A percentile compares a stretch with the other conserved stretches of the same genome.
These are phyloP conservation scores for Thermoascus crustaceus DNA, from an alignment of 2,329 filamentous ascomycete genomes.

Conservation along the genomic window DNA sequence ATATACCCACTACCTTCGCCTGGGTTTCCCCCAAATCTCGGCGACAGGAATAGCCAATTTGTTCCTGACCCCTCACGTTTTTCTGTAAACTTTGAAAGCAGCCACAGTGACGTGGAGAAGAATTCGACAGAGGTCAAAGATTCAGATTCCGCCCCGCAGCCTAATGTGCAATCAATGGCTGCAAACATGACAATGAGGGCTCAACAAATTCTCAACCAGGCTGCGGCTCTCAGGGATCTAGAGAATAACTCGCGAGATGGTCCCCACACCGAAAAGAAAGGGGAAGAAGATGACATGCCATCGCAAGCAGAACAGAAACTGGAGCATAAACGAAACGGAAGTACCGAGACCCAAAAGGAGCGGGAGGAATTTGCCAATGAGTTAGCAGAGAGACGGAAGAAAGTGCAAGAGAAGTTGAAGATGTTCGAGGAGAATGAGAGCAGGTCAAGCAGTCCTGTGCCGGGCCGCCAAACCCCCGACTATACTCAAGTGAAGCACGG, in stretches of 20 bases:
- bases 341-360: conserved; percentile 42
- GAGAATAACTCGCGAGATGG: conserved; percentile 6
- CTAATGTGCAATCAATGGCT: conserved; percentile 8
- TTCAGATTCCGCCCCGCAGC: conserved; percentile 8
- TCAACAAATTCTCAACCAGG: conserved; percentile 31
- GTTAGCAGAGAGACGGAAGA: conserved; percentile 39
- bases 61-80: conserved; percentile 27
- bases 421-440: conserved; percentile 36
- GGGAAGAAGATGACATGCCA: conserved; percentile 3
- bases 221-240: conserved; percentile 23
- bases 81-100: conserved; percentile 44
- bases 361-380: conserved; percentile 42
- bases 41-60: conserved; percentile 19
- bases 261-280: conserved; percentile 6
- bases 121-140: conserved; percentile 10
- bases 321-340: conserved; percentile 37
- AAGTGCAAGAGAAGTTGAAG: conserved; percentile 41
- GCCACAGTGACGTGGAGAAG: conserved; percentile 45
- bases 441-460: conserved; percentile 36
- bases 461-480: conserved; percentile 28
- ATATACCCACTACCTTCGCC: conserved; percentile 53
- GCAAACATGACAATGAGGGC: conserved; percentile 26
- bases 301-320: conserved; percentile 40
- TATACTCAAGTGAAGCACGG: conserved; percentile 23
- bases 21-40: conserved; percentile 24